Percentiles rank a stretch among this genome's conserved stretches.
Conservation (phyloP, 129 eudicot species). For the Smallanthus sonchifolius region DNA sequence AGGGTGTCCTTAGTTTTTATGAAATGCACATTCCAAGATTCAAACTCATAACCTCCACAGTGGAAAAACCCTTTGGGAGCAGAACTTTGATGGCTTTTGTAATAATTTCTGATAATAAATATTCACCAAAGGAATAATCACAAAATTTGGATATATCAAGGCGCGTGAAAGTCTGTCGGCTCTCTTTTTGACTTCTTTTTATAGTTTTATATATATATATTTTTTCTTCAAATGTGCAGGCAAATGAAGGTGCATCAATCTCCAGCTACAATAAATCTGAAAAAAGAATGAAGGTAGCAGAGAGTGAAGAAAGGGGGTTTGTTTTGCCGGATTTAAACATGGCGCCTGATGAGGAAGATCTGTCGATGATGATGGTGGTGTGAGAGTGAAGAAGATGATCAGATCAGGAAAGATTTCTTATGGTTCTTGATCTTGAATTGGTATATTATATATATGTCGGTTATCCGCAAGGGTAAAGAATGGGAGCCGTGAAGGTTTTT, state of each 20-base stretch:
- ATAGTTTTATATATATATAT: neutral
- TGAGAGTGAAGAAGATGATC: neutral
- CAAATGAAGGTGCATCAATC: constrained; percentile 35
- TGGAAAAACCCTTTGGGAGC: no score
- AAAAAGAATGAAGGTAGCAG: constrained; percentile 29
- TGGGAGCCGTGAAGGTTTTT: neutral
- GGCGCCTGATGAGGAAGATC: constrained; percentile 46
- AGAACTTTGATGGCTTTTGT: no score
- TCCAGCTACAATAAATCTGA: constrained; percentile 33
- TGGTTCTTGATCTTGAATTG: constrained; percentile 23
- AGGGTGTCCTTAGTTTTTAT: no score
- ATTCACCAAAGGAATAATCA: neutral
- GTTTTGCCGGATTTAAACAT: constrained; percentile 64
- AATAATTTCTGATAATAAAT: neutral
- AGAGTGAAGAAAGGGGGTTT: constrained; percentile 28
- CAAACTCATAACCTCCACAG: no score
- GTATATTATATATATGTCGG: neutral
- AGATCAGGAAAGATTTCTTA: constrained; percentile 10
- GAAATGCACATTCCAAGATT: no score
- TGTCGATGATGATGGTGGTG: constrained; percentile 10
- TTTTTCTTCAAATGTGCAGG: constrained; percentile 27
- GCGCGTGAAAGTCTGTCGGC: constrained; percentile 35
- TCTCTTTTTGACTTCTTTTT: neutral
- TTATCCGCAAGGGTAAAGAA: neutral
- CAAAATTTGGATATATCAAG: constrained; percentile 15